These are phyloP conservation scores for Haematococcus lacustris DNA, from an alignment of 139 green algal species.

Conservation along the genomic window DNA sequence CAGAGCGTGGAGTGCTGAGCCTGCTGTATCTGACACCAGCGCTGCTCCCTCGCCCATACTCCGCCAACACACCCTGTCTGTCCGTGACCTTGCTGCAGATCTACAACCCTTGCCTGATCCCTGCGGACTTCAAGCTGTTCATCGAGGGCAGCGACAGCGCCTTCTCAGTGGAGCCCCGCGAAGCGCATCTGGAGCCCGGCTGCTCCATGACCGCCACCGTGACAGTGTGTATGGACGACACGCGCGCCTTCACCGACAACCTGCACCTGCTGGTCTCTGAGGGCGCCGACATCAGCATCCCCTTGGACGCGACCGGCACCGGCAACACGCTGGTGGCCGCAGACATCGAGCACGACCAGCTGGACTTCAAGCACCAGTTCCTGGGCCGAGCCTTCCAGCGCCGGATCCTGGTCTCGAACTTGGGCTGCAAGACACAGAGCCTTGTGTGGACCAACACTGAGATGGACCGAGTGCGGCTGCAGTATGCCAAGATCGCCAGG, in stretches of 20 bases:
- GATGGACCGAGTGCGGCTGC: conserved; percentile 35
- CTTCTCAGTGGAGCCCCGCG: conserved; percentile 51
- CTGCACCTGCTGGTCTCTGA: conserved; percentile 73
- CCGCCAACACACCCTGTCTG: neutral
- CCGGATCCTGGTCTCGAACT: conserved; percentile 54
- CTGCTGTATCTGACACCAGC: too few species aligned
- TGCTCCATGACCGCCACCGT: conserved; percentile 19
- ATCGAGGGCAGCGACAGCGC: conserved; percentile 49
- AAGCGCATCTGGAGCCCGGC: conserved; percentile 39
- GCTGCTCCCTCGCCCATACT: too few species aligned
- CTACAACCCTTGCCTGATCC: conserved; percentile 63
- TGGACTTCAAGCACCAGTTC: conserved; percentile 71
- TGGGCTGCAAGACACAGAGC: conserved; percentile 37
- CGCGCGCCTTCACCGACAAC: conserved; percentile 44
- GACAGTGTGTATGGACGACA: conserved; percentile 34
- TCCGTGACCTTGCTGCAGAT: conserved; percentile 16
- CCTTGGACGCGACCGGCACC: conserved; percentile 47
- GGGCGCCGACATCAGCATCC: conserved; percentile 55
- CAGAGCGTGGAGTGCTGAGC: too few species aligned
- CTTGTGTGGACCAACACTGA: conserved; percentile 52
- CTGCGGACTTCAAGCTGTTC: conserved; percentile 66
- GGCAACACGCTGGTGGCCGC: conserved; percentile 58
- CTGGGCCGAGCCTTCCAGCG: conserved; percentile 43
- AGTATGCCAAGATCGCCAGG: conserved; percentile 22
- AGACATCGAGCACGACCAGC: conserved; percentile 25